These are phyloP conservation scores for Penicillium coffeae DNA, from an alignment of 495 filamentous ascomycete species.

Conservation along the genomic window DNA sequence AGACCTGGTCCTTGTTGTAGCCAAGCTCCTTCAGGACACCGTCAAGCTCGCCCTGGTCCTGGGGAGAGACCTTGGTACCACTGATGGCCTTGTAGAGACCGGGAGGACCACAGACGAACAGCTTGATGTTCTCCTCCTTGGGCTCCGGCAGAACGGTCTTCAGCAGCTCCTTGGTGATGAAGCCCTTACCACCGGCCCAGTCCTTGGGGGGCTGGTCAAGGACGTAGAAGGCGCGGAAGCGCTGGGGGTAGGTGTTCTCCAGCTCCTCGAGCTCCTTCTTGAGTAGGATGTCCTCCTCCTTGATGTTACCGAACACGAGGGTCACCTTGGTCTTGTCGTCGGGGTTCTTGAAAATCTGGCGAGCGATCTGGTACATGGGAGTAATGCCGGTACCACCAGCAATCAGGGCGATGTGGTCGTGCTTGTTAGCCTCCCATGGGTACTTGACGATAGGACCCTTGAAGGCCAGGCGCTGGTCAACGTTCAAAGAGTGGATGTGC, in stretches of 20 bases:
- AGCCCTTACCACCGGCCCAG: slow-evolving; percentile 73
- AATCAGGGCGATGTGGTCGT: slow-evolving; percentile 85
- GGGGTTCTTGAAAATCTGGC: slow-evolving; percentile 90
- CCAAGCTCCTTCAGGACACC: slow-evolving; percentile 87
- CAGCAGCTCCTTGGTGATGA: slow-evolving; percentile 79
- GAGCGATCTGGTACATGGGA: slow-evolving; percentile 83
- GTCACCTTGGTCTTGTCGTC: slow-evolving; percentile 96
- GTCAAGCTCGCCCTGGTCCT: slow-evolving; percentile 85
- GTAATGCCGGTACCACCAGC: slow-evolving; percentile 96
- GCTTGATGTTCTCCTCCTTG: slow-evolving; percentile 82
- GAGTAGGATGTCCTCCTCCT: slow-evolving; percentile 81
- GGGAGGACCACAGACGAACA: slow-evolving; percentile 89
- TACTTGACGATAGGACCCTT: slow-evolving; percentile 97
- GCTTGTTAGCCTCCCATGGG: slow-evolving; percentile 87
- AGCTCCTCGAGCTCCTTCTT: slow-evolving; percentile 76
- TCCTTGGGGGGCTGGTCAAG: slow-evolving; percentile 81
- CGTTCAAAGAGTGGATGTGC: slow-evolving; percentile 77
- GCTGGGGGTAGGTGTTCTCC: slow-evolving; percentile 90
- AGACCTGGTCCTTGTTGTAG: slow-evolving; percentile 90
- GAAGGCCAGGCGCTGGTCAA: slow-evolving; percentile 75
- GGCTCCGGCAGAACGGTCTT: slow-evolving; percentile 92
- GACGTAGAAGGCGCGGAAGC: slow-evolving; percentile 86
- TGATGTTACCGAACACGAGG: slow-evolving; percentile 83
- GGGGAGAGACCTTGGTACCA: slow-evolving; percentile 80
- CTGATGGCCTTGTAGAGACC: slow-evolving; percentile 91